phyloP scores from a whole-genome alignment of 2,329 filamentous ascomycete species.

The Beauveria asiatica region DNA sequence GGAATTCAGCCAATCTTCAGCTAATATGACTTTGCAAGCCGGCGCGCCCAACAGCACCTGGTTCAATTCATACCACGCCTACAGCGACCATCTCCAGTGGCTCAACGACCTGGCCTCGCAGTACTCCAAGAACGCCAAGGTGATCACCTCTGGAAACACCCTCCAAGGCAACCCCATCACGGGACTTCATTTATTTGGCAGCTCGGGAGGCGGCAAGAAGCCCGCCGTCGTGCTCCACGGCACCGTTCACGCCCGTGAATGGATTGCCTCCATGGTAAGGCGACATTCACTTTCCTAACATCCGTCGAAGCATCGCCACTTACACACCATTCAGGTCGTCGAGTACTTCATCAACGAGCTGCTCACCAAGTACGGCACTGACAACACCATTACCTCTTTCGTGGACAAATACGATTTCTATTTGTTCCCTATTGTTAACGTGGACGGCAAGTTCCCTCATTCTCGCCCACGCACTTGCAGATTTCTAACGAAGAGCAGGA shows the following conservation, averaged over 20 bases:
- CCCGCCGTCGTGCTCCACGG: slow-evolving; percentile 48
- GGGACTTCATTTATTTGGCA: slow-evolving; percentile 50
- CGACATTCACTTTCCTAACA: neutral
- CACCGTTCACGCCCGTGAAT: slow-evolving; percentile 52
- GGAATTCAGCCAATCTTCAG: neutral
- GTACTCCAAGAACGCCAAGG: slow-evolving; percentile 36
- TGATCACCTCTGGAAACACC: slow-evolving; percentile 41
- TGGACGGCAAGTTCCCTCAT: slow-evolving; percentile 37
- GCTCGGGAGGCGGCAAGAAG: slow-evolving; percentile 30
- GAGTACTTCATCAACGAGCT: slow-evolving; percentile 46
- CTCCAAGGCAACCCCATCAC: slow-evolving; percentile 46
- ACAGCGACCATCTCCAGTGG: slow-evolving; percentile 41
- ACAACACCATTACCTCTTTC: slow-evolving; percentile 31
- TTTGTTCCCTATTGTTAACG: slow-evolving; percentile 54
- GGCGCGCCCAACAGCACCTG: slow-evolving; percentile 28
- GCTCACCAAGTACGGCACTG: slow-evolving; percentile 34
- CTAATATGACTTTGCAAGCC: slow-evolving; percentile 11
- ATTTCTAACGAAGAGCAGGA: slow-evolving; percentile 25
- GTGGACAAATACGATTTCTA: slow-evolving; percentile 59
- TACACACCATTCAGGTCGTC: slow-evolving; percentile 22
- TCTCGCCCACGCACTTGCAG: neutral
- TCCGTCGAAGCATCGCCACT: neutral
- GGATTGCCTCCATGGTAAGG: slow-evolving; percentile 45
- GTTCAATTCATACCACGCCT: slow-evolving; percentile 46
- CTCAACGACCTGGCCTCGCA: slow-evolving; percentile 34